phyloP scores from a whole-genome alignment of 805 yeast genomes.

The Ogataea haglerorum region DNA sequence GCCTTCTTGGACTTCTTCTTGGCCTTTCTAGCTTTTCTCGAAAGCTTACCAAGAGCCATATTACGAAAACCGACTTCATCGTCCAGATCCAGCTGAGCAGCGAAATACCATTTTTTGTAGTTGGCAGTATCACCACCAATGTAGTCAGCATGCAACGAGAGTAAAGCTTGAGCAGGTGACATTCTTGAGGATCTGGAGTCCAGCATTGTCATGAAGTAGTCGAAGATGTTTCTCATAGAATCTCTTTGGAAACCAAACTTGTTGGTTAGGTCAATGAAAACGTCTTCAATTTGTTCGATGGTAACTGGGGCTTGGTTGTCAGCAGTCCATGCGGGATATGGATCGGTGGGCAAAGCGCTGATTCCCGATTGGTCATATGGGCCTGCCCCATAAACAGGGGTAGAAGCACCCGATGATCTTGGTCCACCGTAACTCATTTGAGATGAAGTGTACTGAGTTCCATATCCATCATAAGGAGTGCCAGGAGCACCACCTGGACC shows the following conservation, averaged over 20 bases:
- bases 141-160: conserved; percentile 81
- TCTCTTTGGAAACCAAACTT: conserved; percentile 90
- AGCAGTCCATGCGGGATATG: conserved; percentile 99
- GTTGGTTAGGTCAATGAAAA: conserved; percentile 77
- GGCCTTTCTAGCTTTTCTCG: conserved; percentile 78
- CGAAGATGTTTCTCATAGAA: conserved; percentile 88
- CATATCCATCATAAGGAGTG: conserved; percentile 62
- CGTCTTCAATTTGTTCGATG: conserved; percentile 82
- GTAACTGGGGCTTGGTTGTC: conserved; percentile 88
- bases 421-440: conserved; percentile 85
- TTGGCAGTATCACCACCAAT: conserved; percentile 86
- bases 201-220: conserved; percentile 78
- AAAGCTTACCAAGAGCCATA: conserved; percentile 71
- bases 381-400: conserved; percentile 61
- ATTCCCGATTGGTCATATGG: conserved; percentile 40
- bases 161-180: conserved; percentile 84
- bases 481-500: conserved; percentile 62
- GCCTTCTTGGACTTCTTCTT: conserved; percentile 78
- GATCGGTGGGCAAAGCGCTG: conserved; percentile 80
- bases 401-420: conserved; percentile 88
- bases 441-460: conserved; percentile 63
- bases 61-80: conserved; percentile 81
- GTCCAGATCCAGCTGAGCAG: conserved; percentile 83
- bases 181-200: conserved; percentile 84
- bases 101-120: conserved; percentile 85